Base-by-base conservation (phyloP, 2,329 filamentous ascomycete species). In the Ceratocystis smalleyi region DNA sequence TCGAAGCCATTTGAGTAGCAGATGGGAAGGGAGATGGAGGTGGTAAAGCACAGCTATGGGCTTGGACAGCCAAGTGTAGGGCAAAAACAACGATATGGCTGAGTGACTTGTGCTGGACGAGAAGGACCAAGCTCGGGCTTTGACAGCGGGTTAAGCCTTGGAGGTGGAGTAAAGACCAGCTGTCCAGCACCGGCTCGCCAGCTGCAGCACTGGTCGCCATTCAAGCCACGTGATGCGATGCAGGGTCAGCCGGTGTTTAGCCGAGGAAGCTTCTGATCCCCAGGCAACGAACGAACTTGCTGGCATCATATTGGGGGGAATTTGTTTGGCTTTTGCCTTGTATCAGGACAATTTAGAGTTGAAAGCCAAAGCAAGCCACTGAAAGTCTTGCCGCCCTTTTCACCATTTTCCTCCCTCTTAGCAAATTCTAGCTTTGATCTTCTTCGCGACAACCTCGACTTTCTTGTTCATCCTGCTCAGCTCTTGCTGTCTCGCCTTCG, bases 251-350 rank as follows among this genome's bases (percentile, higher is more conserved):
- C 60, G 43, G 2, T 27, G 24, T 61, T 61, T 61, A 61, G 24
- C 60, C 60, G 60, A 49, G 24, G 43, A 43, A 49, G 43, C 60
- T 61, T 45, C 60, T 61, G 60, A 61, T 61, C 60, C 60, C 43
- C 22, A 40, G 35, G 35, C 35, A 40, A 22, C 17, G 8, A 54
- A 19, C 19, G 49, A 54, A 54, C 49, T 54, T 24, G 49, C 49
- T 54, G 49, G 49, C 49, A 54, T 54, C 49, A 54, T 30, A 54
- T 54, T 12, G 24, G 49, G 49, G 8, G 45, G n/a, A 1, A n/a
- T 47, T 47, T 47, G 35, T 40, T 40, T 40, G 35, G 35, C 35
- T 40, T 40, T 40, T 15, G 35, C 10, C 35, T 40, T 40, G 35
- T 40, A 40, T 40, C 35, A 40, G 35, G 35, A 40, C 35, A 40